Evolutionary conservation across 305 asterid genomes (phyloP).

Genomic region (Salvia sclarea): DNA sequence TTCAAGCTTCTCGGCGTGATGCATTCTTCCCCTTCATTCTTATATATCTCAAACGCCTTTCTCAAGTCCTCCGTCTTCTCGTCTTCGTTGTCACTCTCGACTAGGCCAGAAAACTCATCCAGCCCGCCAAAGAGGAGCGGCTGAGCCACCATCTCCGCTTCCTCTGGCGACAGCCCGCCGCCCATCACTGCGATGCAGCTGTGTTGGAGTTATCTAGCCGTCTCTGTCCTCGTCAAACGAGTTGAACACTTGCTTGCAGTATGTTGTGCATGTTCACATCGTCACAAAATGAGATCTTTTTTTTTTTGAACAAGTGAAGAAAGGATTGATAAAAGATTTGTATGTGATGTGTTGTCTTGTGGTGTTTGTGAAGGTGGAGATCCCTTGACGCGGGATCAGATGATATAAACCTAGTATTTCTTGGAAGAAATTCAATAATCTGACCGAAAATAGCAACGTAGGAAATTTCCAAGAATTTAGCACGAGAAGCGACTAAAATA

Average conservation of each 20-base stretch:
- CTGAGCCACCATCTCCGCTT: conserved; percentile 13
- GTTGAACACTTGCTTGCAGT: conserved; percentile 22
- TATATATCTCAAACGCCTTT: conserved; percentile 21
- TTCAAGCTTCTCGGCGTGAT: conserved; percentile 20
- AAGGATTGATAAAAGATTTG: no score
- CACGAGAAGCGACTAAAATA: background rate
- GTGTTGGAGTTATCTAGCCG: conserved; percentile 19
- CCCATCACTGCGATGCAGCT: conserved; percentile 13
- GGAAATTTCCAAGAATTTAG: background rate
- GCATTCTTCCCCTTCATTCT: conserved; percentile 22
- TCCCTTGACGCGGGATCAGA: background rate
- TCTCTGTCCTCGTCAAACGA: conserved; percentile 11
- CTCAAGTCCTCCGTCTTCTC: conserved; percentile 21
- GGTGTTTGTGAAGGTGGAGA: no score
- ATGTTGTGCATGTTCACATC: background rate
- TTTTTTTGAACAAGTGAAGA: no score
- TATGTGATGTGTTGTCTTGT: background rate
- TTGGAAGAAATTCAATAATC: background rate
- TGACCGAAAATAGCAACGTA: background rate
- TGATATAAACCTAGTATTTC: background rate
- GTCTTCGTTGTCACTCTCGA: conserved; percentile 7
- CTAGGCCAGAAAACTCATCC: conserved; percentile 21
- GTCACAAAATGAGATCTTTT: background rate
- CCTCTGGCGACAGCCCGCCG: background rate
- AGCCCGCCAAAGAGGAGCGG: conserved; percentile 3